Base-by-base conservation (phyloP, 257 asterid genomes). In the Ehretia macrophylla region DNA sequence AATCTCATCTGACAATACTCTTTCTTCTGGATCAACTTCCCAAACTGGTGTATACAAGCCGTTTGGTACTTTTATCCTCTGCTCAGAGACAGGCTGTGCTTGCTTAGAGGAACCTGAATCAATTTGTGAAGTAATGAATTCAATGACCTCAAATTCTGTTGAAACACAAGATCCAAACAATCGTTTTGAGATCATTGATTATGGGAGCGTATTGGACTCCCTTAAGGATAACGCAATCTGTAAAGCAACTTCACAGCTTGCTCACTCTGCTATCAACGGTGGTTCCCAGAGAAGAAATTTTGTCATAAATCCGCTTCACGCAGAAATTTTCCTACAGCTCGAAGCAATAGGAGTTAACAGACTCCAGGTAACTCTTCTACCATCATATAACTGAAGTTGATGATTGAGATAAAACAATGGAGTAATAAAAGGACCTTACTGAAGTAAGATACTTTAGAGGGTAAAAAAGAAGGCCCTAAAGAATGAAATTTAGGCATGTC, bases 81-180 rank as follows among this genome's bases (percentile, higher is more conserved):
- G 67, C 53, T 57, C 74, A 48, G 67, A 67, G 4, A 51, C 59
- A 12, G 70, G 67, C 35, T 67, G 67, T 52, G 50, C 67, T 14
- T 72, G 71, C 56, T 67, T 72, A 62, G 78, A 72, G 55, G 74
- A 67, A 16, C 63, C 78, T 9, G 71, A 67, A 38, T 48, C 68
- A 10, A 56, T 64, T 51, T 49, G 53, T 54, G 62, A 62, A 11
- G 35, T 63, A 20, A 35, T 67, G 51, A 56, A 10, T 53, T 45
- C 42, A 52, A 38, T 57, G 62, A 46, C 20, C 56, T 51, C 55
- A 46, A 51, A 10, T 14, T 48, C 21, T 32, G 46, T 32, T 52
- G 47, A 23, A 14, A 55, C 17, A 54, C 77, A 51, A 55, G 45
- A 55, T 37, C 63, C 56, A 20, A 56, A 39, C 37, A 58, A 18